Percentiles rank a stretch among this genome's conserved stretches.
Conservation (phyloP, 1,284 basidiomycete species). For the Sanguinoderma infundibulare region DNA sequence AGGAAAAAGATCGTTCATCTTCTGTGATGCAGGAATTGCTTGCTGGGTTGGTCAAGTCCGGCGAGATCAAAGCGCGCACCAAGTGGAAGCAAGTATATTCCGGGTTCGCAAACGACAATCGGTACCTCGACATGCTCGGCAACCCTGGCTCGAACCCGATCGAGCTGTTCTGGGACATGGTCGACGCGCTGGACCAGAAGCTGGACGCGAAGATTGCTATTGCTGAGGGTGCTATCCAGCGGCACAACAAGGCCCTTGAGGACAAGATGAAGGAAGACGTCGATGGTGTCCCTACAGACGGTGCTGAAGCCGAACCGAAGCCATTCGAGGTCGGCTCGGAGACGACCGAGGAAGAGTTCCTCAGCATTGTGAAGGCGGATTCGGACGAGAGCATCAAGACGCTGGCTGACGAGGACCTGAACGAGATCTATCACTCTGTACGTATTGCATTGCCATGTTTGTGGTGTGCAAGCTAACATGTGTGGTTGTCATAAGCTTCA, state of each 20-base stretch:
- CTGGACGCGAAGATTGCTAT: constrained; percentile 77
- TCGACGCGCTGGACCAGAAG: constrained; percentile 86
- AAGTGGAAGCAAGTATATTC: constrained; percentile 94
- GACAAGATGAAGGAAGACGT: constrained; percentile 37
- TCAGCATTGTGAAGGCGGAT: constrained; percentile 58
- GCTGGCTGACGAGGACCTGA: constrained; percentile 57
- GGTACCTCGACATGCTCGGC: constrained; percentile 88
- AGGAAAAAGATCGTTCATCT: background rate
- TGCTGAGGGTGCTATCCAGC: constrained; percentile 64
- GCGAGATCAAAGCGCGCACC: constrained; percentile 78
- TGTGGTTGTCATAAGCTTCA: constrained; percentile 57
- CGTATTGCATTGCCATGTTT: constrained; percentile 33
- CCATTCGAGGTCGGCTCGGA: constrained; percentile 59
- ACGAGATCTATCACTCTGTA: constrained; percentile 71
- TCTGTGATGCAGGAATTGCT: constrained; percentile 60
- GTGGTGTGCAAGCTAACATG: constrained; percentile 1
- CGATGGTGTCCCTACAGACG: constrained; percentile 40
- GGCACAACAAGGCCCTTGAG: constrained; percentile 43
- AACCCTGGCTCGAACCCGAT: constrained; percentile 93
- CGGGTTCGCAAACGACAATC: constrained; percentile 73
- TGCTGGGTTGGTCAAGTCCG: constrained; percentile 64
- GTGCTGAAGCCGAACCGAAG: constrained; percentile 24
- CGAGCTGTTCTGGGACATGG: constrained; percentile 94
- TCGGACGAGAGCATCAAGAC: constrained; percentile 51
- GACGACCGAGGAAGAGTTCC: constrained; percentile 65